Evolutionary conservation across 2,329 filamentous ascomycete genomes (phyloP).

Genomic region (Teratosphaeria nubilosa): DNA sequence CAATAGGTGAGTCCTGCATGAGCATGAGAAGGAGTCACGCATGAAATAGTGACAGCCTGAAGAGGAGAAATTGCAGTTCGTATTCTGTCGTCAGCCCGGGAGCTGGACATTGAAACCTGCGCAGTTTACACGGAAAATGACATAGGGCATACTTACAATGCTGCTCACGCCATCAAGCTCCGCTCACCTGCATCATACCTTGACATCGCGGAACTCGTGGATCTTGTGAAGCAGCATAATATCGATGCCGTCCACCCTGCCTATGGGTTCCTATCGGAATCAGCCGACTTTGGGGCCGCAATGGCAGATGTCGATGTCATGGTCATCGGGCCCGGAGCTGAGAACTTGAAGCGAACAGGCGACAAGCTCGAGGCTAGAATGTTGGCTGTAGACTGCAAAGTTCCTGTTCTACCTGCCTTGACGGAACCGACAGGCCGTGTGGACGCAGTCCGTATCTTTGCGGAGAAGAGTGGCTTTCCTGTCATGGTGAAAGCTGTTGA

Average conservation of each 20-base stretch:
- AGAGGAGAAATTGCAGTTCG: constrained; percentile 57
- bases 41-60: background rate
- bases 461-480: constrained; percentile 43
- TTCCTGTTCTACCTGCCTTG: constrained; percentile 44
- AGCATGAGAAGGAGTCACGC: background rate
- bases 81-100: constrained; percentile 49
- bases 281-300: constrained; percentile 37
- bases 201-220: constrained; percentile 39
- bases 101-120: constrained; percentile 47
- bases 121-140: constrained; percentile 48
- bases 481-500: constrained; percentile 57
- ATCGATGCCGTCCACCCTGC: constrained; percentile 51
- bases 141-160: constrained; percentile 43
- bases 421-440: constrained; percentile 33
- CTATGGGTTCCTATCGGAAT: constrained; percentile 55
- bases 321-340: constrained; percentile 47
- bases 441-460: constrained; percentile 46
- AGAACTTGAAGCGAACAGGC: constrained; percentile 46
- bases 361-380: constrained; percentile 46
- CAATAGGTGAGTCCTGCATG: constrained; percentile 15
- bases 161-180: constrained; percentile 42
- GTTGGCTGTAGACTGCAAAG: constrained; percentile 41
- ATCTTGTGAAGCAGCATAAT: constrained; percentile 37
- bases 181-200: constrained; percentile 44
- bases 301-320: constrained; percentile 39